phyloP scores from a whole-genome alignment of 352 stramenopile genomes.

The Phytophthora crassamura region DNA sequence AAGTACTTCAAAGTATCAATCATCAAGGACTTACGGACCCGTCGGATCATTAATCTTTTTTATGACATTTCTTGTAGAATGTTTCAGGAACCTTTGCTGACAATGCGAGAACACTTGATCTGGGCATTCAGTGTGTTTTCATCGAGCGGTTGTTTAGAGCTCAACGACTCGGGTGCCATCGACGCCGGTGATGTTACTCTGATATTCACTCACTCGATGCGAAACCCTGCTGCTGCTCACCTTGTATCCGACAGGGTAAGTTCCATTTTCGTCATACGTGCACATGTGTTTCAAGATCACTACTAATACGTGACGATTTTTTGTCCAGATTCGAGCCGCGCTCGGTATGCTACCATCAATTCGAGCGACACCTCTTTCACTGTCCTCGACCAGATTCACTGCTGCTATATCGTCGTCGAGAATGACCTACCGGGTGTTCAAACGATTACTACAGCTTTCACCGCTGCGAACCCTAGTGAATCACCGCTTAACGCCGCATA shows the following conservation, averaged over 20 bases:
- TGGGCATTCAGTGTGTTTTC: slow-evolving; percentile 70
- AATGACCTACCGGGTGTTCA: slow-evolving; percentile 55
- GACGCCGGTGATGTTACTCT: slow-evolving; percentile 47
- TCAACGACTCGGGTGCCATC: slow-evolving; percentile 41
- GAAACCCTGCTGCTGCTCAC: slow-evolving; percentile 52
- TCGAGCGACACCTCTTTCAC: slow-evolving; percentile 16
- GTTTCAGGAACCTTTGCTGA: slow-evolving; percentile 64
- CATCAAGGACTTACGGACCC: not conserved
- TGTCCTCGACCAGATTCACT: slow-evolving; percentile 28
- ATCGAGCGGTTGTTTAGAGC: slow-evolving; percentile 61
- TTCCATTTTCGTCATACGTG: not conserved
- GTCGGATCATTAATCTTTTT: too few relatives aligned
- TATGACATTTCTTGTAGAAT: slow-evolving; percentile 30
- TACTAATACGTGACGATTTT: not conserved
- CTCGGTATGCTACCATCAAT: slow-evolving; percentile 47
- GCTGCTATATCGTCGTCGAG: slow-evolving; percentile 37
- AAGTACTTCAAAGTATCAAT: not conserved
- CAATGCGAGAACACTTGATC: slow-evolving; percentile 56
- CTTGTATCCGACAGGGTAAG: slow-evolving; percentile 65
- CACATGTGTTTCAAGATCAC: not conserved
- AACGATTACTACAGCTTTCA: slow-evolving; percentile 47
- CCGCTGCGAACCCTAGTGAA: slow-evolving; percentile 55
- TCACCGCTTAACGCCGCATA: slow-evolving; percentile 45
- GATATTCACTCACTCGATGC: slow-evolving; percentile 61
- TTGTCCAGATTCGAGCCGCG: slow-evolving; percentile 52